Evolutionary conservation across 495 filamentous ascomycete species (phyloP).

Genomic region (Aspergillus olivimuriae): DNA sequence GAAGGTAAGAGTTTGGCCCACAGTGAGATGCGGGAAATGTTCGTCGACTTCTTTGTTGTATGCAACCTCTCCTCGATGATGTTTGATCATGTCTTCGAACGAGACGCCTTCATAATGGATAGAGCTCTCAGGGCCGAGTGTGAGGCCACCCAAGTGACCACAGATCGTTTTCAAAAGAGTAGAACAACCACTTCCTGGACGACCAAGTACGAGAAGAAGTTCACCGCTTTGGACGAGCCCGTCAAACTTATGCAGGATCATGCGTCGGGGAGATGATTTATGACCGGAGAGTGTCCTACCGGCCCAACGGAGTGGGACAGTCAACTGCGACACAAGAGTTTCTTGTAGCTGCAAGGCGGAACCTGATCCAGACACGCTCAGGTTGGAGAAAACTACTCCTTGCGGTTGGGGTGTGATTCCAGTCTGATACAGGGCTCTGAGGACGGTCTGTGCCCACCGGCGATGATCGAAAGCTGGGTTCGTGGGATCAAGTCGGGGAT

Average conservation of each 20-base stretch:
- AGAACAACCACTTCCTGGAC: conserved; percentile 34
- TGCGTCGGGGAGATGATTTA: background rate
- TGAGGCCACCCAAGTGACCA: conserved; percentile 30
- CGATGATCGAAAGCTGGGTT: conserved; percentile 6
- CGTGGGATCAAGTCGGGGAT: conserved; percentile 2
- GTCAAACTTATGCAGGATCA: conserved; percentile 29
- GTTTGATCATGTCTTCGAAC: conserved; percentile 43
- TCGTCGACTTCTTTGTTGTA: conserved; percentile 58
- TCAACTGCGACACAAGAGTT: conserved; percentile 4
- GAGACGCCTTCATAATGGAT: conserved; percentile 44
- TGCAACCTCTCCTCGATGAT: conserved; percentile 55
- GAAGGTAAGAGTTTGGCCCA: conserved; percentile 58
- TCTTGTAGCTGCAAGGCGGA: conserved; percentile 4
- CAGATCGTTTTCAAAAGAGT: conserved; percentile 33
- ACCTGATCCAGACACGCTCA: conserved; percentile 2
- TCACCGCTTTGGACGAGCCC: conserved; percentile 30
- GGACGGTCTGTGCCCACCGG: conserved; percentile 3
- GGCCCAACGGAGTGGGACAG: background rate
- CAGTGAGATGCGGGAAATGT: conserved; percentile 58
- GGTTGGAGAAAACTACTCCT: conserved; percentile 4
- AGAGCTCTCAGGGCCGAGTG: conserved; percentile 26
- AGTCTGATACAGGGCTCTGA: background rate
- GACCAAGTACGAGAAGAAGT: conserved; percentile 35
- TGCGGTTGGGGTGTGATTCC: conserved; percentile 4
- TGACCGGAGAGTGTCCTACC: background rate